Evolutionary conservation across 1,139 yeast species (phyloP), one percentile per base, ranked within the genome.

Genomic region (Magnusiomyces clavatus): DNA sequence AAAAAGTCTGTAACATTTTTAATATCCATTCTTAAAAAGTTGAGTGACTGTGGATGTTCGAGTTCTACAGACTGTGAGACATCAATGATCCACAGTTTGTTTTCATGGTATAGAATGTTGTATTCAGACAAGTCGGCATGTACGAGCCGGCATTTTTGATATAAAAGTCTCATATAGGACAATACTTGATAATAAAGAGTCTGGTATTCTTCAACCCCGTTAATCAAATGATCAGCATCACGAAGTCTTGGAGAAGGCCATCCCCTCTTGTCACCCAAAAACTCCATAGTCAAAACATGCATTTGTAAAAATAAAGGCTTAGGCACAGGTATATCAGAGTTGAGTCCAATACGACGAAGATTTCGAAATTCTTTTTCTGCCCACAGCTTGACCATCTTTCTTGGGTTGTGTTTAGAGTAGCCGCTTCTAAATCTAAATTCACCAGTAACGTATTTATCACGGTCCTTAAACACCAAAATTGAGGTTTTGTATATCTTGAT

Each of bases 51-150:
- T 6, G 97, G 98, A 68, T 94, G 99, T 61, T 90, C 97, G 20
- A 96, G 97, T 66, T 94, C 97, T 31, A 94, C 98, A 39, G 95
- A 83, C 66, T 94, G 99, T 1, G 97, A 90, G 19, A 94, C 99
- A 71, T 94, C 99, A 60, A 94, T 87, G 54, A 94, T 87, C 69
- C 86, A 89, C 38, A 94, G 72, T 62, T 81, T 78, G 46, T 78
- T 82, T n/a, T 86, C 64, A 65, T 90, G 97, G 58, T 73, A 73
- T 29, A 94, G 86, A 56, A 94, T 86, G 65, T 94, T 94, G 70
- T 94, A 94, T 67, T 94, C 99, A 60, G 96, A 85, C 65, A 94
- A 74, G 75, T 94, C 99, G 0, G 98, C 98, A 71, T 94, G 99
- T 12, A 94, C 95, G 47, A 94, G 75, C 34, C 90, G 80, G 69